Conservation (phyloP, 1,284 basidiomycete genomes). For the Anthracocystis panici-leucophaei region DNA sequence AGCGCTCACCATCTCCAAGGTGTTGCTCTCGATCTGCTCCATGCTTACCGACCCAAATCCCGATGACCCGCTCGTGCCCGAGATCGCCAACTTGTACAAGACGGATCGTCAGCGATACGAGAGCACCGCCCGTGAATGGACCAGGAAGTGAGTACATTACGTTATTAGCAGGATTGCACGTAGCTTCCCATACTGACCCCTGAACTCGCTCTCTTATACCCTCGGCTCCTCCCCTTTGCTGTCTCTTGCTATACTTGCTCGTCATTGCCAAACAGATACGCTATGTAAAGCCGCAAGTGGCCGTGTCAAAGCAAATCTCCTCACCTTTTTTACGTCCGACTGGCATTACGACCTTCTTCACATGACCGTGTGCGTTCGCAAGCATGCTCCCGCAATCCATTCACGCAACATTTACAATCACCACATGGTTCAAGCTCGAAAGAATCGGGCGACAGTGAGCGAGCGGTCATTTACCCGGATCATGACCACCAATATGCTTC, state of each 20-base stretch:
- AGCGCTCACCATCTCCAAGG: slow-evolving; percentile 96
- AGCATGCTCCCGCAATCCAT: slow-evolving; percentile 40
- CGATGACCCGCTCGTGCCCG: slow-evolving; percentile 69
- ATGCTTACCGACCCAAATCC: slow-evolving; percentile 70
- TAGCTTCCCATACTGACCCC: neutral
- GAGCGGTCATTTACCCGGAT: neutral
- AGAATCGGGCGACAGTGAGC: neutral
- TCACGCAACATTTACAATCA: slow-evolving; percentile 23
- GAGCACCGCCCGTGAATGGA: slow-evolving; percentile 69
- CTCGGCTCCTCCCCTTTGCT: neutral
- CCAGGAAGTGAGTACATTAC: slow-evolving; percentile 61
- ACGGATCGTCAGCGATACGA: slow-evolving; percentile 68
- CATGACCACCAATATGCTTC: neutral
- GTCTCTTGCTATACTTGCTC: neutral
- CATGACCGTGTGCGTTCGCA: slow-evolving; percentile 27
- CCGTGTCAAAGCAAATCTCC: slow-evolving; percentile 18
- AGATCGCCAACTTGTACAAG: slow-evolving; percentile 69
- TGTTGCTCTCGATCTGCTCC: slow-evolving; percentile 68
- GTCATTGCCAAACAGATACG: slow-evolving; percentile 30
- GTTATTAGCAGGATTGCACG: neutral
- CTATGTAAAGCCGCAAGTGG: slow-evolving; percentile 38
- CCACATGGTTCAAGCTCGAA: neutral
- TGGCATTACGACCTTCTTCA: slow-evolving; percentile 38
- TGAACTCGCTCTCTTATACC: too few relatives aligned
- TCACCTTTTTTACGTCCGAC: slow-evolving; percentile 2